Percentiles rank a stretch among this genome's conserved stretches.
Evolutionary conservation across 1,139 yeast genomes (phyloP).

Genomic region (Citeromyces siamensis): DNA sequence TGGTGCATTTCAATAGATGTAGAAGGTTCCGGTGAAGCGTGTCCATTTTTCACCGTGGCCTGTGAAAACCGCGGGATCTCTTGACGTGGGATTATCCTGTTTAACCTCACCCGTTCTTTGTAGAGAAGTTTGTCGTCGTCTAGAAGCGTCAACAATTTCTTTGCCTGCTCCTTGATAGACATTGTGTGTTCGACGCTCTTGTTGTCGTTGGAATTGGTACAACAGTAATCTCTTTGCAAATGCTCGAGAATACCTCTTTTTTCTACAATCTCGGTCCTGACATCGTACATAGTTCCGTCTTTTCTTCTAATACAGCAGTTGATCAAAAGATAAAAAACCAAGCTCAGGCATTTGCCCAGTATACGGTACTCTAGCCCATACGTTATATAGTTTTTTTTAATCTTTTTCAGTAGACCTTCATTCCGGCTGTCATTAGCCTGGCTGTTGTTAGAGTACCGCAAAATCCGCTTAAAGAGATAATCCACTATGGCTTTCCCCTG

Average conservation of each 20-base stretch:
- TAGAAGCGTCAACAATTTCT: conserved; percentile 8
- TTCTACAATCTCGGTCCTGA: conserved; percentile 8
- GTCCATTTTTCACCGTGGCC: no score
- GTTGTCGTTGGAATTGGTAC: conserved; percentile 11
- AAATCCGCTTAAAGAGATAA: conserved; percentile 3
- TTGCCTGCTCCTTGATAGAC: conserved; percentile 10
- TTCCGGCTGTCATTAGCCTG: conserved; percentile 1
- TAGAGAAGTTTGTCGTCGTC: conserved; percentile 7
- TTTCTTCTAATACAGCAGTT: conserved; percentile 11
- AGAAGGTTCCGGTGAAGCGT: no score
- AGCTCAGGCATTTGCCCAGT: conserved; percentile 13
- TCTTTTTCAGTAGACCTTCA: conserved; percentile 8
- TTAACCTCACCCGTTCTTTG: conserved; percentile 10
- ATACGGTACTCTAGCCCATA: conserved; percentile 15
- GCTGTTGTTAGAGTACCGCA: conserved; percentile 2
- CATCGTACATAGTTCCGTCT: conserved; percentile 9
- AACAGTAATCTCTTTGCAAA: conserved; percentile 8
- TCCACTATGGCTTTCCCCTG: background rate
- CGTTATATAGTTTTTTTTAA: conserved; percentile 14
- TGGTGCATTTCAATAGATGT: no score
- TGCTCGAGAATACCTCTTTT: conserved; percentile 7
- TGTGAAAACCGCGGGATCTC: no score
- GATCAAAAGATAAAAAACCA: conserved; percentile 13
- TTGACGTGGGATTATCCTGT: background rate
- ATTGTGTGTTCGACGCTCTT: conserved; percentile 12